Evolutionary conservation across 2,329 filamentous ascomycete species (phyloP).

Genomic region (Alternaria sp.): DNA sequence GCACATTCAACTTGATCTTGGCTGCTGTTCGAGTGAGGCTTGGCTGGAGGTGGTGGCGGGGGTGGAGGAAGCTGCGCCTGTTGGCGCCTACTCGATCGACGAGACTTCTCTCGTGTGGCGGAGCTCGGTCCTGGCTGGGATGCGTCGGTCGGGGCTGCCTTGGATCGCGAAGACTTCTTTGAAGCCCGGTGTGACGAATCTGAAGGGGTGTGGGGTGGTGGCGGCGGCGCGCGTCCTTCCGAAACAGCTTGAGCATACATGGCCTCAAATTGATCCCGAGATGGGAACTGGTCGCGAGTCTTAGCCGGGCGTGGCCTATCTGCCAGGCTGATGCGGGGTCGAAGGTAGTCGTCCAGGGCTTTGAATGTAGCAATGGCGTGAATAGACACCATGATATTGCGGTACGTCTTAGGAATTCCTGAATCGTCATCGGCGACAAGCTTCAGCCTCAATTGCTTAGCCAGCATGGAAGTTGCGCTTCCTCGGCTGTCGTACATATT

Average conservation of each 20-base stretch:
- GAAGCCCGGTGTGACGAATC: slow-evolving; percentile 40
- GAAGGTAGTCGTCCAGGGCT: slow-evolving; percentile 91
- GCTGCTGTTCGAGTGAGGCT: slow-evolving; percentile 36
- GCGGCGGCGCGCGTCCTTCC: slow-evolving; percentile 47
- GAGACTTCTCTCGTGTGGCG: slow-evolving; percentile 66
- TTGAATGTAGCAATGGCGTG: slow-evolving; percentile 99
- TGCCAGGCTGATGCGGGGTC: slow-evolving; percentile 80
- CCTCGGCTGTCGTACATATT: slow-evolving; percentile 90
- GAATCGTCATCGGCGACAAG: slow-evolving; percentile 89
- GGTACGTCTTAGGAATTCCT: slow-evolving; percentile 84
- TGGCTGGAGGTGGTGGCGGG: slow-evolving; percentile 58
- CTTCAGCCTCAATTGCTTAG: slow-evolving; percentile 90
- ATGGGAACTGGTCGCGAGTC: slow-evolving; percentile 63
- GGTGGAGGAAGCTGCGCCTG: slow-evolving; percentile 58
- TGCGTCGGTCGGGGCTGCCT: slow-evolving; percentile 48
- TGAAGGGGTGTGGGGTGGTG: slow-evolving; percentile 45
- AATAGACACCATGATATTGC: slow-evolving; percentile 97
- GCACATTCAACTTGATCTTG: slow-evolving; percentile 82
- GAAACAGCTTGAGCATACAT: slow-evolving; percentile 73
- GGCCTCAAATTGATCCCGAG: slow-evolving; percentile 70
- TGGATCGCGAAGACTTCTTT: slow-evolving; percentile 41
- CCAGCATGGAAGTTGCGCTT: slow-evolving; percentile 93
- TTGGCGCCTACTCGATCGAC: slow-evolving; percentile 68
- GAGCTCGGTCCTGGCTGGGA: slow-evolving; percentile 53
- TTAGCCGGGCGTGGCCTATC: slow-evolving; percentile 73